A percentile compares a stretch with the other conserved stretches of the same genome.
These are phyloP conservation scores for Cyberlindnera bimundalis DNA, from an alignment of 805 yeast genomes.

Conservation along the genomic window DNA sequence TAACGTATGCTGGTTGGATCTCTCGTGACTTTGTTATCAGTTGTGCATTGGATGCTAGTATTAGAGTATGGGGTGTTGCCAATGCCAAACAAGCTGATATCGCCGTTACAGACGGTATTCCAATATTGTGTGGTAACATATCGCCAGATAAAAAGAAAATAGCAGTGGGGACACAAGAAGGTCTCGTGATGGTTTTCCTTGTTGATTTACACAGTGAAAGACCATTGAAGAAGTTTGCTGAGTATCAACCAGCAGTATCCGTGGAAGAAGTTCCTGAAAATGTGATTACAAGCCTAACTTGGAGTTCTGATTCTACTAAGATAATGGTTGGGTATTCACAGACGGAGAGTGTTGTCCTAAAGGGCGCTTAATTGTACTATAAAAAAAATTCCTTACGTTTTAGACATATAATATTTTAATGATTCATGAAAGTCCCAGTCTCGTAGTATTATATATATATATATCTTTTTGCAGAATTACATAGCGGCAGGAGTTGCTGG, in stretches of 20 bases:
- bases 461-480: too few relatives aligned
- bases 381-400: too few relatives aligned
- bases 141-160: slow-evolving; percentile 47
- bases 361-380: neutral
- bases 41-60: slow-evolving; percentile 67
- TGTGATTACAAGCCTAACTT: slow-evolving; percentile 32
- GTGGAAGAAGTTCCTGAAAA: slow-evolving; percentile 18
- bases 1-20: slow-evolving; percentile 57
- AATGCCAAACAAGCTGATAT: slow-evolving; percentile 38
- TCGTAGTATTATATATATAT: too few relatives aligned
- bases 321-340: slow-evolving; percentile 33
- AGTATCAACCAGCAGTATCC: slow-evolving; percentile 25
- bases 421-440: too few relatives aligned
- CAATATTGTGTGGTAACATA: slow-evolving; percentile 52
- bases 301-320: slow-evolving; percentile 30
- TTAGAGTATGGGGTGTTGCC: slow-evolving; percentile 62
- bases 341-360: slow-evolving; percentile 26
- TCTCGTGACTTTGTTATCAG: slow-evolving; percentile 40
- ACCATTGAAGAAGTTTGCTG: slow-evolving; percentile 19
- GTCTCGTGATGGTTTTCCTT: slow-evolving; percentile 54
- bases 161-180: slow-evolving; percentile 67
- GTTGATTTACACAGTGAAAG: slow-evolving; percentile 23
- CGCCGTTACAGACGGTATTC: slow-evolving; percentile 43
- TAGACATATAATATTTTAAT: neutral
- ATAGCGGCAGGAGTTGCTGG: too few relatives aligned